Evolutionary conservation across 140 eudicot genomes (phyloP), one percentile per base, ranked within the genome.

Genomic region (Erigeron philadelphicus): DNA sequence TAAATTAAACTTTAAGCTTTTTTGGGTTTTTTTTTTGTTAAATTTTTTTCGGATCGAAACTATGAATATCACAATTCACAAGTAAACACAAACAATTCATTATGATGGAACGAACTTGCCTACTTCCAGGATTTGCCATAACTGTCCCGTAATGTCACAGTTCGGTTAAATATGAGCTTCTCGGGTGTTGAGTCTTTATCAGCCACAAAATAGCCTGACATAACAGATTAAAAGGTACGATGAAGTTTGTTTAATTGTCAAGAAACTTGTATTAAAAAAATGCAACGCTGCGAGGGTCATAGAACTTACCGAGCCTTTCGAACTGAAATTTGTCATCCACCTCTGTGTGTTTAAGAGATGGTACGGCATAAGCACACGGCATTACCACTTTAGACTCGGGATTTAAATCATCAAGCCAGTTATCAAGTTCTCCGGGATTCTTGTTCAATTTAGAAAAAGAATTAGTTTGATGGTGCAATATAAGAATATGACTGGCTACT

Each of bases 371-470:
- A 6, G 97, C 96, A 31, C 83, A 74, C 0, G 81, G 76, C 52
- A 89, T 82, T 55, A 89, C 88, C 16, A 80, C 85, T 82, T 93
- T 93, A 48, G 99, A 89, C 49, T 81, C 71, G 5, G 90, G 87
- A 59, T 87, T 93, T 71, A 93, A 58, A 80, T 93, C 95, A 25
- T 82, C 87, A 70, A 93, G 96, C 99, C 99, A 93, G 25, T 87
- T 88, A 42, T 87, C 97, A 47, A 89, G 95, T 62, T 93, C 90
- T 18, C 78, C 90, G 57, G 97, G 97, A 80, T 93, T 85, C 97
- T 93, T 75, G 53, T 65, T 54, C 54, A 64, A 64, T 23, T 11
- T 67, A 61, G 8, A 50, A 63, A 49, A 67, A 66, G 1, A 16
- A 77, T 78, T 52, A 68, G 21, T 15, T 6, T 1, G 18, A 23